Conservation (phyloP, 2,329 filamentous ascomycete species). For the Penicillium sp. region DNA sequence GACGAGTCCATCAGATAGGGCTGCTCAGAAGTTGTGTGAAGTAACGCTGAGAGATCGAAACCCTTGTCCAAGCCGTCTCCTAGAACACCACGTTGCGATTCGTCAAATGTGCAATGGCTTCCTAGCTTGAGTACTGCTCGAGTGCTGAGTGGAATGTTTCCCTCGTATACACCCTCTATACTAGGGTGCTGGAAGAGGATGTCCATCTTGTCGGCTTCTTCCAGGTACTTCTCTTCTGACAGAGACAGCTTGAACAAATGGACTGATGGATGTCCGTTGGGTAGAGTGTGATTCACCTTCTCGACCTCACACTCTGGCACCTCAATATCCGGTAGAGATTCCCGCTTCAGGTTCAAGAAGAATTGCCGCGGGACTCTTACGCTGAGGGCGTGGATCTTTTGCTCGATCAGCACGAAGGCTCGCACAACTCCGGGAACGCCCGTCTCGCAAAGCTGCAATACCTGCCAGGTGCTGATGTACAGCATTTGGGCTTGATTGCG, state of each 20-base stretch:
- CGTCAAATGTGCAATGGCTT: conserved; percentile 88
- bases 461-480: conserved; percentile 91
- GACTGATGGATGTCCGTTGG: conserved; percentile 89
- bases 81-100: conserved; percentile 81
- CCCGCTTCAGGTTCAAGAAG: conserved; percentile 85
- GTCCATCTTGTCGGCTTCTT: conserved; percentile 76
- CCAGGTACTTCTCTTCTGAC: conserved; percentile 80
- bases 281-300: conserved; percentile 87
- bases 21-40: conserved; percentile 61
- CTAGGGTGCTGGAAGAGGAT: conserved; percentile 85
- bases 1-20: conserved; percentile 72
- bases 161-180: conserved; percentile 96
- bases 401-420: conserved; percentile 88
- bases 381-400: conserved; percentile 83
- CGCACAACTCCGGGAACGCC: conserved; percentile 81
- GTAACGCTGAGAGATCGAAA: conserved; percentile 77
- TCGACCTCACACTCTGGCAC: conserved; percentile 83
- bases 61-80: conserved; percentile 90
- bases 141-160: conserved; percentile 79
- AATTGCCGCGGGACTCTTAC: conserved; percentile 84
- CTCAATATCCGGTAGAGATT: conserved; percentile 82
- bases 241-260: conserved; percentile 94
- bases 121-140: conserved; percentile 85
- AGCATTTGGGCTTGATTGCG: conserved; percentile 86
- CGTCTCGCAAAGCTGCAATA: conserved; percentile 79